Evolutionary conservation across 306 rosid species (phyloP), one percentile per base, ranked within the genome.

Genomic region (Inga oerstediana): DNA sequence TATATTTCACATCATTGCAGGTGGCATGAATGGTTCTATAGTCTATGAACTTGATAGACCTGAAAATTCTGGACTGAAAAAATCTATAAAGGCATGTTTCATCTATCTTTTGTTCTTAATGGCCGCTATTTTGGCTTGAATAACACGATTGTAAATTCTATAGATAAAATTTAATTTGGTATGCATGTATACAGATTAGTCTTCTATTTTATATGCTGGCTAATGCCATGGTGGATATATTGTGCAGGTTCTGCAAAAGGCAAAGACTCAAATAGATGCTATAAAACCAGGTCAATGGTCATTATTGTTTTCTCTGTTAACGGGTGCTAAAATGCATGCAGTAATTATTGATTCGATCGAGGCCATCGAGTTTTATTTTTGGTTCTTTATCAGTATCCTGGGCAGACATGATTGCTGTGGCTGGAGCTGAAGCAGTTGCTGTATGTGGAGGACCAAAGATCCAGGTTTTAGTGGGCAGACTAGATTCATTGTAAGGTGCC

Each of bases 1-100:
- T 43, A 49, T 69, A 80, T 74, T 81, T 58, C 82, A 51, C 81
- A 72, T 81, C 66, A 65, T 79, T 87, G 86, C 89, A 94, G 99
- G 99, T 85, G 99, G 99, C 43, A 96, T 92, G 99, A 94, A 96
- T 81, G 98, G 99, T 83, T 94, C 98, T 73, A 72, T 96, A 41
- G 76, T 91, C 76, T 88, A 88, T 22, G 99, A 96, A 87, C 97
- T 96, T 84, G 94, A 86, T 84, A 92, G 98, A 88, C 94, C 90
- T 34, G 98, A 96, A 91, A 96, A 94, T 82, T 86, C 87, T 66
- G 97, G 98, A 74, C 94, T 96, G 35, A 88, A 89, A 78, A 89
- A 87, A 76, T 89, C 98, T 79, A 62, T 94, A 62, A 92, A 94
- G 98, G 99, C 88, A 88, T 43, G 91, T 68, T 82, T 3, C 80